phyloP scores from a whole-genome alignment of 306 rosid genomes.

The Ormosia emarginata region DNA sequence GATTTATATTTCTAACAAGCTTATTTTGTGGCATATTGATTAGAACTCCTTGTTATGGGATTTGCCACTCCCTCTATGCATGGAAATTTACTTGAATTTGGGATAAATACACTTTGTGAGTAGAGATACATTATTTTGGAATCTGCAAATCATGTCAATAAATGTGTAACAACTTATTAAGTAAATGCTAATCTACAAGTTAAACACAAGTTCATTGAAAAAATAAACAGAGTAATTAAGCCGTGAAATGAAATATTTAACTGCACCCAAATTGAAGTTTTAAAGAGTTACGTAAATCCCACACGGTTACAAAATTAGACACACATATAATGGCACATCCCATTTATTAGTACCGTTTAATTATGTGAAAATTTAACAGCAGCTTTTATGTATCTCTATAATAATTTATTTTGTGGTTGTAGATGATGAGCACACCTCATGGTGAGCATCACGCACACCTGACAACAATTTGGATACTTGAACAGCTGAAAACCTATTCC shows the following conservation, averaged over 20 bases:
- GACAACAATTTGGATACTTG: constrained; percentile 36
- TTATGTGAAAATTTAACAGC: background rate
- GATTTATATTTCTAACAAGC: too few species aligned
- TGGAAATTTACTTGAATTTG: background rate
- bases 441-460: constrained; percentile 36
- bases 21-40: background rate
- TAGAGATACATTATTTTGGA: background rate
- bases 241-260: background rate
- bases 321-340: background rate
- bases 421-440: constrained; percentile 33
- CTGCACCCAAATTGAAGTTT: background rate
- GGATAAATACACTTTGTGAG: too few species aligned
- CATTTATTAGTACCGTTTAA: background rate
- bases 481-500: constrained; percentile 34
- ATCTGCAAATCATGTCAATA: background rate
- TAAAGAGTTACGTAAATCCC: background rate
- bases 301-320: background rate
- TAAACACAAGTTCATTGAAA: background rate
- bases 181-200: background rate
- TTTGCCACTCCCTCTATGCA: background rate
- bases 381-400: background rate
- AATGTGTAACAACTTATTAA: too few species aligned
- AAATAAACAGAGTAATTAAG: background rate
- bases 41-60: background rate
- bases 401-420: background rate